Evolutionary conservation across 2,329 filamentous ascomycete genomes (phyloP).

Genomic region (Cephalotrichum gorgonifer): DNA sequence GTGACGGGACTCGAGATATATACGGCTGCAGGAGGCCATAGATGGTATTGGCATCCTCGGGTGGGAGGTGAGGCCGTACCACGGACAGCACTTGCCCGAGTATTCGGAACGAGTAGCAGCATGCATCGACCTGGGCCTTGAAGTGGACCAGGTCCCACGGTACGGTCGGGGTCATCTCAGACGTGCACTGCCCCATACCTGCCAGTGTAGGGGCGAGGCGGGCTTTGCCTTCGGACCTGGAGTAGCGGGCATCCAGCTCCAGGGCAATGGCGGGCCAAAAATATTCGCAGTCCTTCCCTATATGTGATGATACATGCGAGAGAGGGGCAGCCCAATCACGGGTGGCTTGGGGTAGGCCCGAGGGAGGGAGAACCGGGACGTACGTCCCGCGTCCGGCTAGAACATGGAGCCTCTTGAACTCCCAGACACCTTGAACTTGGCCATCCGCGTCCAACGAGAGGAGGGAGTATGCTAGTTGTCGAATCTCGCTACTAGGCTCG

Average conservation of each 20-base stretch:
- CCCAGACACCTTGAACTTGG: constrained; percentile 15
- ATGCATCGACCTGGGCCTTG: constrained; percentile 46
- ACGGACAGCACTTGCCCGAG: constrained; percentile 25
- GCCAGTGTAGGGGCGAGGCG: not conserved
- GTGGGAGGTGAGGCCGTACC: not conserved
- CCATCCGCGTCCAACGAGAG: constrained; percentile 17
- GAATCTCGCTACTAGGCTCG: constrained; percentile 38
- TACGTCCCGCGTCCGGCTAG: not conserved
- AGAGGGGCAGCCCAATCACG: not conserved
- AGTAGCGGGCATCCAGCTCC: constrained; percentile 8
- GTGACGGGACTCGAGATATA: constrained; percentile 3
- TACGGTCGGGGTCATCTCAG: constrained; percentile 2
- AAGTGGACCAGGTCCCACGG: constrained; percentile 53
- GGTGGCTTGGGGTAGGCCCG: constrained; percentile 7
- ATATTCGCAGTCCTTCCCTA: not conserved
- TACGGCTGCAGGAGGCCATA: constrained; percentile 1
- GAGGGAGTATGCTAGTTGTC: constrained; percentile 45
- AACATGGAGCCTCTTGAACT: constrained; percentile 23
- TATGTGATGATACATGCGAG: not conserved
- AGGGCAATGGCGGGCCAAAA: constrained; percentile 7
- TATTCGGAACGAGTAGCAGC: constrained; percentile 27
- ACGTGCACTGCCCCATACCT: not conserved
- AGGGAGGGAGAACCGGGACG: not conserved
- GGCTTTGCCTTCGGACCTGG: constrained; percentile 16
- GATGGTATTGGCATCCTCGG: not conserved